Base-by-base conservation (phyloP, 768 basidiomycete species). In the Collybiopsis luxurians region DNA sequence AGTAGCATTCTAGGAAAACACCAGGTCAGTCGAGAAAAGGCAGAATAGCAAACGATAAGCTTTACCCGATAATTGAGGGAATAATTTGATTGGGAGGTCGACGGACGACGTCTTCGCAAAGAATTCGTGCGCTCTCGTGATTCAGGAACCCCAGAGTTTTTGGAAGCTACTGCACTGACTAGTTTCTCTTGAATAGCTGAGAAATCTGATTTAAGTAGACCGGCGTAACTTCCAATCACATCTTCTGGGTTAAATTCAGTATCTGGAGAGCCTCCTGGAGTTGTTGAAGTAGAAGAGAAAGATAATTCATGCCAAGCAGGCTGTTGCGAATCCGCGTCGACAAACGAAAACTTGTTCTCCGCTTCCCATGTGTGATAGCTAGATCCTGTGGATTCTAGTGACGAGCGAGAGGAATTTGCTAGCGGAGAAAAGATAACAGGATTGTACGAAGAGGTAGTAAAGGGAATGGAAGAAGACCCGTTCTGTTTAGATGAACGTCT, bases 311-410 rank as follows among this genome's bases (percentile, higher is more conserved):
- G 85, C 89, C 88, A 92, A 2, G 78, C 73, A 30, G 80, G 72
- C 31, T 78, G 79, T 47, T 75, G 74, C 24, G 75, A 66, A 46
- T 82, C 82, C 9, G 73, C 67, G 51, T 82, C 80, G 34, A 69
- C 76, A 66, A 91, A 84, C 23, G 89, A 62, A 45, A 75, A 78
- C 56, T 80, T 80, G 61, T 72, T 73, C 58, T 85, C 83, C 21
- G 73, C 84, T 55, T 90, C 88, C 80, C 80, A 85, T 3, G 90
- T 90, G 66, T 92, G 90, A 68, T 90, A 93, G 69, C 92, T 93
- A 2, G 92, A 94, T 15, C 92, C 90, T 34, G 78, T 79, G 10
- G 90, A 92, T 57, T 86, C 89, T 21, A 93, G 71, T 5, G 92
- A 93, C 13, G 90, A 89, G 27, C 85, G 80, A 27, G 91, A 92